Base-by-base conservation (phyloP, 2,329 filamentous ascomycete species). In the Ophiostoma novo-ulmi region DNA sequence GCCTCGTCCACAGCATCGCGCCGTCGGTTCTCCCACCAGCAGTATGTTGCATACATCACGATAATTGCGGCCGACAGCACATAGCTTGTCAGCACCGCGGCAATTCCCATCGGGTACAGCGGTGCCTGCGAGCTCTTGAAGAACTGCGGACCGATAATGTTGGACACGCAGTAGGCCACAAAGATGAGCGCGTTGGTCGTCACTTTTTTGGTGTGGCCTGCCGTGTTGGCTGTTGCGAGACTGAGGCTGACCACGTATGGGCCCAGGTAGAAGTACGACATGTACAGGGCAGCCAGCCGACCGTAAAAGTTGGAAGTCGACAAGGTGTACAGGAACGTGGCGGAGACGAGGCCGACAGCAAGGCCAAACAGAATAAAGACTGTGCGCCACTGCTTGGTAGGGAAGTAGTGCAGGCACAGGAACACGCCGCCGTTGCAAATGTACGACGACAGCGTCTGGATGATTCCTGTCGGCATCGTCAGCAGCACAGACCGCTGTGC, bases 91-190 rank as follows among this genome's bases (percentile, higher is more conserved):
- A 73, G 69, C 8, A 64, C 68, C 88, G 88, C 77, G 86, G 89
- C 81, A 73, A 89, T 88, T 0, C 87, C 88, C 52, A 85, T 87
- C 63, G 84, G 82, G 76, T 90, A 91, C 1, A 82, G 79, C 0
- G 88, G 88, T 0, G 82, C 81, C 75, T 91, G 86, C 63, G 77
- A 78, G n/a, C 81, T 78, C 20, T 85, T 79, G 79, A 89, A 89
- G 2, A 88, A 81, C 79, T 88, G 86, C 3, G 86, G 85, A 1
- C 83, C 83, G 36, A 76, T 74, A 55, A 86, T 85, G 73, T 88
- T 88, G 36, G 85, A 85, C 3, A 82, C 80, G 68, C 82, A 85
- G 71, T 85, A 85, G 5, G 79, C 80, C 66, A 85, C 82, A 13
- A 85, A 77, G 66, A 83, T 85, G 78, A 87, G 80, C 0, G 85